These are phyloP conservation scores for Globisporangium solare DNA, from an alignment of 352 stramenopile species.

Conservation along the genomic window DNA sequence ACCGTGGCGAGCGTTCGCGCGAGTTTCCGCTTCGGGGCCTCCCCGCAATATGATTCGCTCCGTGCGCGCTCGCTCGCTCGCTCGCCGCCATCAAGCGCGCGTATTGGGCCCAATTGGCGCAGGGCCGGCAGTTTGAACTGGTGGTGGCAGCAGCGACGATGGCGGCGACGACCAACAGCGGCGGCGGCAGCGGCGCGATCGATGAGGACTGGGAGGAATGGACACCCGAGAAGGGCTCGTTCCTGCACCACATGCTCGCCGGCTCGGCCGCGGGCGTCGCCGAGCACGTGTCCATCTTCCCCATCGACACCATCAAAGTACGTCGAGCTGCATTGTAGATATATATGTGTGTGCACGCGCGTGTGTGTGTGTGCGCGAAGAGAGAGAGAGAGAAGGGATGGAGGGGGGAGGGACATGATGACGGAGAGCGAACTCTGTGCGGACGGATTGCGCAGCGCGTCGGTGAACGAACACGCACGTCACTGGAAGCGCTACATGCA, in stretches of 20 bases:
- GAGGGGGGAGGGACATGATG: background rate
- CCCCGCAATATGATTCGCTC: background rate
- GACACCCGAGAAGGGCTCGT: conserved; percentile 90
- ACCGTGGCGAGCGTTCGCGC: background rate
- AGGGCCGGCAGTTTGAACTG: background rate
- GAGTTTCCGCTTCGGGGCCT: background rate
- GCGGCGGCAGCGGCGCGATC: conserved; percentile 1
- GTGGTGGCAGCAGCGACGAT: background rate
- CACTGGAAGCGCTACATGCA: too few relatives aligned
- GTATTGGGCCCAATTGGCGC: too few relatives aligned
- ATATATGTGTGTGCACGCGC: background rate
- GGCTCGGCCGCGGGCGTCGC: conserved; percentile 94
- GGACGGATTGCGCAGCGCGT: too few relatives aligned
- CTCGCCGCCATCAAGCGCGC: too few relatives aligned
- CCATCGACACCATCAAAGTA: conserved; percentile 88
- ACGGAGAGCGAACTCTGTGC: background rate
- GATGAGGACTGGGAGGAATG: conserved; percentile 94
- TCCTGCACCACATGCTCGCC: conserved; percentile 93
- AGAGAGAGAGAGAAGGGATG: background rate
- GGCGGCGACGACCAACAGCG: conserved; percentile 8
- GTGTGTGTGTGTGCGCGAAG: background rate
- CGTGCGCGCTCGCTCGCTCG: background rate
- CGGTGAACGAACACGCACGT: too few relatives aligned
- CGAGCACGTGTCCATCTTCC: conserved; percentile 98
- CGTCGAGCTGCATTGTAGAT: background rate